phyloP scores from a whole-genome alignment of 208 protist species.

The Leishmania gerbilli region DNA sequence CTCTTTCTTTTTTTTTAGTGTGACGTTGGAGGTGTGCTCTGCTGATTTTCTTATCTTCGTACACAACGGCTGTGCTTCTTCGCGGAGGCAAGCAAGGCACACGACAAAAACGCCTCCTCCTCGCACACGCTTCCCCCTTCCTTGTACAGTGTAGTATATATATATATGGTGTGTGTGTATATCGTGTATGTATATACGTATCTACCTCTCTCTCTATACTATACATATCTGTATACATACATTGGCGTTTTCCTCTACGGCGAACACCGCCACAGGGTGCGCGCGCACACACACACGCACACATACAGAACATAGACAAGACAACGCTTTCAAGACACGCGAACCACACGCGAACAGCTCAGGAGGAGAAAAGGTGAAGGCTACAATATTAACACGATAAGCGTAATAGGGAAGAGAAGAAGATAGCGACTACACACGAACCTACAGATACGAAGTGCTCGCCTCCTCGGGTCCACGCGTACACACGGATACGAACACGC shows the following conservation, averaged over 20 bases:
- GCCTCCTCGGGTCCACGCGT: neutral
- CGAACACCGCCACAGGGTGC: no score
- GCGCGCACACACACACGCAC: no score
- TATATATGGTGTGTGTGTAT: neutral
- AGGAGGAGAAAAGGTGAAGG: no score
- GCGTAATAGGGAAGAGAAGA: no score
- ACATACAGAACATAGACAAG: no score
- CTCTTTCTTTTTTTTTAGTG: neutral
- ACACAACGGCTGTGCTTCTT: neutral
- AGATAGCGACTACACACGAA: no score
- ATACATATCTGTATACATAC: neutral
- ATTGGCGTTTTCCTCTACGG: no score
- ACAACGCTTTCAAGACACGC: no score
- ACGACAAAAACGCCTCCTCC: neutral
- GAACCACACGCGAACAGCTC: neutral
- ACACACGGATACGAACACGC: neutral
- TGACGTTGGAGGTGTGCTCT: neutral
- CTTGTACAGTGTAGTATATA: no score
- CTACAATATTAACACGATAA: no score
- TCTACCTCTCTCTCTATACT: neutral
- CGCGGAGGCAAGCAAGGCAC: neutral
- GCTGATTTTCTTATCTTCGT: neutral
- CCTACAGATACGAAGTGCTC: neutral
- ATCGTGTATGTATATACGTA: neutral
- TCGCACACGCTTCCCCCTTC: neutral